Evolutionary conservation across 2,329 filamentous ascomycete species (phyloP), one percentile per base, ranked within the genome.

Genomic region (Ophiostoma novo-ulmi): DNA sequence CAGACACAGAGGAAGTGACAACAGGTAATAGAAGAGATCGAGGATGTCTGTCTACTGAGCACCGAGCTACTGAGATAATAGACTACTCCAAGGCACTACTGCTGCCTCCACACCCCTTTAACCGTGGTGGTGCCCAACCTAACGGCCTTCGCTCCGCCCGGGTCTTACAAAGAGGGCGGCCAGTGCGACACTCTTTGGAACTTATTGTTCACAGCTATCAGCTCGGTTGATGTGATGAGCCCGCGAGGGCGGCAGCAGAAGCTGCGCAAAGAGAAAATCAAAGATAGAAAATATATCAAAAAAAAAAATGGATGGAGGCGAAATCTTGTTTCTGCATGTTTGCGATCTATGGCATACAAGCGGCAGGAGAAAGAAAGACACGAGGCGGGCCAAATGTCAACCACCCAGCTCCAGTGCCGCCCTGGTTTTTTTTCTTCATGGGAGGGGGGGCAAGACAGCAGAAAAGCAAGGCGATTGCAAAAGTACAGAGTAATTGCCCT

Each of bases 121-220:
- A 14, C 41, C 26, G 70, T 69, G 68, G 67, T 69, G 68, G 44
- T 71, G 70, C 70, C 70, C 70, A 71, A 68, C 64, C 68, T 38
- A 71, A 67, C 68, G 63, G 70, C 67, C 68, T 52, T 63, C 64
- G 26, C 39, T 63, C 64, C 68, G 38, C 44, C 64, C 48, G 63
- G 58, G 70, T 71, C 70, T 69, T 48, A 67, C 67, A 69, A 65
- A 36, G 61, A 69, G 67, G 70, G 52, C 61, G 58, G 6, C 41
- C 13, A 41, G 39, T 38, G 63, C 35, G 36, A 39, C 36, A 38
- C 55, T 35, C 11, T 17, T 31, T 31, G 38, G 31, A 31, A 31
- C 38, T 11, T 39, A 5, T 10, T 39, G 17, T 5, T 58, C 5
- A 48, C 58, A 63, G 58, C 58, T 63, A 63, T 31, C 52, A 26